Evolutionary conservation across 495 filamentous ascomycete species (phyloP).

Genomic region (Penicillium crystallinum): DNA sequence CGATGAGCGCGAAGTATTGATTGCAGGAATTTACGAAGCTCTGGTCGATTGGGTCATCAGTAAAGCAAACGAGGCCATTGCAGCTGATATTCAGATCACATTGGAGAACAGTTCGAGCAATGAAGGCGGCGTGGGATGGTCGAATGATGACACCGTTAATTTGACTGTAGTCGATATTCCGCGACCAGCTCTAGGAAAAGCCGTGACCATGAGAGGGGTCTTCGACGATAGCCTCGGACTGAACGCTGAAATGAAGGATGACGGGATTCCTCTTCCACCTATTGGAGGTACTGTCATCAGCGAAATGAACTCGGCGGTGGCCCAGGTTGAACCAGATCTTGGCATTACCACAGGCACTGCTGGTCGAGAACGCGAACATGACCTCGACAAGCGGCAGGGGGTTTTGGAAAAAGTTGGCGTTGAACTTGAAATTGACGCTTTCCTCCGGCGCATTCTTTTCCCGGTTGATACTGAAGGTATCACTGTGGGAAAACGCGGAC

Average conservation of each 20-base stretch:
- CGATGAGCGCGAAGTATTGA: conserved; percentile 72
- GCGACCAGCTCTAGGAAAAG: conserved; percentile 72
- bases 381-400: conserved; percentile 73
- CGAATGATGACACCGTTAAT: conserved; percentile 77
- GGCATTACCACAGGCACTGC: conserved; percentile 63
- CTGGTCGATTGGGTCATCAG: conserved; percentile 90
- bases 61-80: conserved; percentile 87
- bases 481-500: conserved; percentile 64
- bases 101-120: conserved; percentile 61
- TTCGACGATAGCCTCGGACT: conserved; percentile 92
- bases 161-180: conserved; percentile 88
- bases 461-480: conserved; percentile 72
- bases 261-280: conserved; percentile 68
- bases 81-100: conserved; percentile 61
- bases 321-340: conserved; percentile 74
- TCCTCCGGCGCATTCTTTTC: conserved; percentile 77
- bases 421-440: conserved; percentile 76
- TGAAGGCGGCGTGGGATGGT: conserved; percentile 45
- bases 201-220: conserved; percentile 75
- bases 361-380: conserved; percentile 67
- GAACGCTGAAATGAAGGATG: conserved; percentile 93
- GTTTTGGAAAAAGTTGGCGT: conserved; percentile 80
- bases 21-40: conserved; percentile 87
- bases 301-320: conserved; percentile 77
- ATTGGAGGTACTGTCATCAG: conserved; percentile 72